Base-by-base conservation (phyloP, 208 protist species). In the Acanthamoeba divionensis region DNA sequence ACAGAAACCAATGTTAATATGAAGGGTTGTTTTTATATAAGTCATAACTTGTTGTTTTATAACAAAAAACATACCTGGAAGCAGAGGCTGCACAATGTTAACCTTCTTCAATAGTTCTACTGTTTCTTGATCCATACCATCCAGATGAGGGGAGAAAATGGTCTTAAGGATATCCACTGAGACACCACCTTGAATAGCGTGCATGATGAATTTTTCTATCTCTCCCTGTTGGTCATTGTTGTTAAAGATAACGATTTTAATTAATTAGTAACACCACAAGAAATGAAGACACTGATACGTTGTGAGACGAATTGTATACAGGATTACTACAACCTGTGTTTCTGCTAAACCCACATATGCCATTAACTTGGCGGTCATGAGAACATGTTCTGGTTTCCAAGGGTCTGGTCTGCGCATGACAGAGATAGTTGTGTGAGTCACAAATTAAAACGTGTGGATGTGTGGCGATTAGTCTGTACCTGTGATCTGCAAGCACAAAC, bases 271-370 rank as follows among this genome's bases (percentile, higher is more conserved):
- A n/a, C n/a, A n/a, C n/a, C n/a, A n/a, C n/a, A n/a, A n/a, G n/a
- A n/a, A n/a, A n/a, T n/a, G n/a, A n/a, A n/a, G n/a, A n/a, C n/a
- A n/a, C n/a, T n/a, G n/a, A n/a, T n/a, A n/a, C n/a, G n/a, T n/a
- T n/a, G n/a, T n/a, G n/a, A n/a, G n/a, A n/a, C n/a, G n/a, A n/a
- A n/a, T n/a, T n/a, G n/a, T n/a, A n/a, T n/a, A n/a, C n/a, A n/a
- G n/a, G n/a, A n/a, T 13, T 44, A 18, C 65, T 73, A 21, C 8
- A 21, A 73, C 65, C 65, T 77, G 75, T 0, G 75, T 63, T 38
- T 85, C 75, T 9, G 75, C 75, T 44, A 85, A 54, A 29, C 75
- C 75, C 18, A 85, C 50, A 38, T 85, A 85, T n/a, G 75, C 75
- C 75, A 85, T 85, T 38, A 85, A 15, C 75, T 85, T 85, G 4